A percentile compares a stretch with the other conserved stretches of the same genome.
Evolutionary conservation across 192 early-diverging fungal genomes (phyloP).

Genomic region (Bifiguratus adelaidae): DNA sequence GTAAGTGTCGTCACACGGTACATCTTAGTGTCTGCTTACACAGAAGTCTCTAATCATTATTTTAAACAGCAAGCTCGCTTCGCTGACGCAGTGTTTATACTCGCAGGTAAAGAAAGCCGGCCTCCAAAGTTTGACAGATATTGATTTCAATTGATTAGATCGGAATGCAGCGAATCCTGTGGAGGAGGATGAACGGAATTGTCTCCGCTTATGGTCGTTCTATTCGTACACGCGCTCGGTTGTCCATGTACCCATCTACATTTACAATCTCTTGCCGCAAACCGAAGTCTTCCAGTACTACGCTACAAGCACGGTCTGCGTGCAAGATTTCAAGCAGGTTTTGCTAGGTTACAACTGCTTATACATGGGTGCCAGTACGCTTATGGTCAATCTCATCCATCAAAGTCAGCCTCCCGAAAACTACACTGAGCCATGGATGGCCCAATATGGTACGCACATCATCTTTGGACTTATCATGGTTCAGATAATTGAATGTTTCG

Average conservation of each 20-base stretch:
- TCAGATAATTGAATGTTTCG: too few relatives aligned
- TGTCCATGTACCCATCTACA: slow-evolving; percentile 37
- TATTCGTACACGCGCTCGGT: slow-evolving; percentile 37
- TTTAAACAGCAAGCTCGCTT: slow-evolving; percentile 26
- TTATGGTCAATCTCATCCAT: slow-evolving; percentile 55
- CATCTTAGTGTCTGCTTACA: too few relatives aligned
- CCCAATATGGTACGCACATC: slow-evolving; percentile 41
- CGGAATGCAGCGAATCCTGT: slow-evolving; percentile 28
- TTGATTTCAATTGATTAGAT: slow-evolving; percentile 20
- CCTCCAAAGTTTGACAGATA: too few relatives aligned
- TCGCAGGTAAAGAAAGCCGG: slow-evolving; percentile 21
- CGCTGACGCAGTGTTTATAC: slow-evolving; percentile 34
- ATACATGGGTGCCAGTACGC: slow-evolving; percentile 39
- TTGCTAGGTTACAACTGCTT: slow-evolving; percentile 42
- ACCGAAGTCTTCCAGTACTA: slow-evolving; percentile 51
- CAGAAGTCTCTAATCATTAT: too few relatives aligned
- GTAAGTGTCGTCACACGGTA: too few relatives aligned
- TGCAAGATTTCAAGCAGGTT: slow-evolving; percentile 36
- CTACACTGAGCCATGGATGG: slow-evolving; percentile 53
- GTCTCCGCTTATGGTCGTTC: slow-evolving; percentile 54
- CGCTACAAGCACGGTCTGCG: slow-evolving; percentile 35
- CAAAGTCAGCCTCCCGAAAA: slow-evolving; percentile 33
- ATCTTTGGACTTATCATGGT: neutral
- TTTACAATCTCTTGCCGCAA: slow-evolving; percentile 49
- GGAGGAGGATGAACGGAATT: slow-evolving; percentile 59